Evolutionary conservation across 768 basidiomycete species (phyloP), one percentile per base, ranked within the genome.

Genomic region (Lactarius psammicola): DNA sequence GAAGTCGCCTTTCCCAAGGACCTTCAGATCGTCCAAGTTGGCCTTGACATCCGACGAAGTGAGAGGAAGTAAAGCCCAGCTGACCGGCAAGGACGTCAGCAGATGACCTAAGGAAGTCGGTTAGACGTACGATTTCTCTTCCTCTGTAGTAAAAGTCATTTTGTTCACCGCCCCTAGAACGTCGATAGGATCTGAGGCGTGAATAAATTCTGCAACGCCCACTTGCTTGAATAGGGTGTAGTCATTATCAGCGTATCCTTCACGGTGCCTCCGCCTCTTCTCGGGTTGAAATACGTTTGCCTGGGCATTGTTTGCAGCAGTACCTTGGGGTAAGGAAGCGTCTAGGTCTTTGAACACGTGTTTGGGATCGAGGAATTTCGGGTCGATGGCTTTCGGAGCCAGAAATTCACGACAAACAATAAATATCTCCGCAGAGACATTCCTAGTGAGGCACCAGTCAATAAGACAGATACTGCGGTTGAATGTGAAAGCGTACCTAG

Each of bases 381-480:
- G 95, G 73, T 99, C 97, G 71, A 99, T 96, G 71, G 89, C 84
- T 76, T 92, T 94, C 3, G 97, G 97, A 10, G 95, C 94, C 64
- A 93, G 84, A 79, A 94, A 99, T 64, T 92, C 93, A 63, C 89
- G 89, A 77, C 97, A 99, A 58, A 98, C 93, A 71, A 99, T 97
- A 82, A 99, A 99, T 74, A 99, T 99, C 78, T 99, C 97, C 15
- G 97, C 97, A 53, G 97, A 99, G 53, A 99, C 97, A 79, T 96
- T 98, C 80, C 95, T 95, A 70, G 40, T 59, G 44, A 23, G 59
- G 11, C 31, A 36, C 36, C 60, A 53, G 61, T 46, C 34, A 46
- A 9, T 15, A 36, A 57, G 33, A 63, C 36, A 10, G 63, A 23
- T 36, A 20, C 40, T 56, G 60, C 20, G 33, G 18, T 38, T 55